A percentile compares a stretch with the other conserved stretches of the same genome.
Conservation (phyloP, 495 filamentous ascomycete species). For the Astrocystis sublimbata region DNA sequence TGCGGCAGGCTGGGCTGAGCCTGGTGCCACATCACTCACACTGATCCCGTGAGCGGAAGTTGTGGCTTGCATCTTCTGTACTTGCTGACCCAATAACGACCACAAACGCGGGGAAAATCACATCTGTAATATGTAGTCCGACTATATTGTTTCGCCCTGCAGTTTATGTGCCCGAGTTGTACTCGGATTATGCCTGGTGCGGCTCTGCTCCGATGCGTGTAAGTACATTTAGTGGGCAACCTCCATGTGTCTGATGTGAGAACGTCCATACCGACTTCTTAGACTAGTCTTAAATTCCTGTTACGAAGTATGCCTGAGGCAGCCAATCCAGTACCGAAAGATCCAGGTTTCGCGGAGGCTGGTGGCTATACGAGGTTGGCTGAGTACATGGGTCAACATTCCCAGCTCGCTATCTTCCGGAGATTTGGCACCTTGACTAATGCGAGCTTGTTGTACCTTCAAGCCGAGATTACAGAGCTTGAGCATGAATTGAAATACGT, state of each 20-base stretch:
- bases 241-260: not conserved
- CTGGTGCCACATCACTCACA: no score
- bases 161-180: no score
- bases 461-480: not conserved
- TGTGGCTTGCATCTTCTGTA: no score
- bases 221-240: not conserved
- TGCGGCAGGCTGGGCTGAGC: no score
- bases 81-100: no score
- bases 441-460: not conserved
- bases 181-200: no score
- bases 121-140: no score
- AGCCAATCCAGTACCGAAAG: not conserved
- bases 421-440: conserved; percentile 3
- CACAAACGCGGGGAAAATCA: no score
- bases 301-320: not conserved
- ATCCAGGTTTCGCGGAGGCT: not conserved
- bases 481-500: not conserved
- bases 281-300: not conserved
- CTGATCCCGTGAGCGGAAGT: no score
- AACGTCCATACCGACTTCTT: not conserved
- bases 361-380: conserved; percentile 3
- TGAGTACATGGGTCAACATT: not conserved
- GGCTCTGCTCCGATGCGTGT: not conserved
- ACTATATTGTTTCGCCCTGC: no score
- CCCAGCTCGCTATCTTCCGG: conserved; percentile 3